phyloP scores from a whole-genome alignment of 768 basidiomycete species.

The Pleurotus tuoliensis region DNA sequence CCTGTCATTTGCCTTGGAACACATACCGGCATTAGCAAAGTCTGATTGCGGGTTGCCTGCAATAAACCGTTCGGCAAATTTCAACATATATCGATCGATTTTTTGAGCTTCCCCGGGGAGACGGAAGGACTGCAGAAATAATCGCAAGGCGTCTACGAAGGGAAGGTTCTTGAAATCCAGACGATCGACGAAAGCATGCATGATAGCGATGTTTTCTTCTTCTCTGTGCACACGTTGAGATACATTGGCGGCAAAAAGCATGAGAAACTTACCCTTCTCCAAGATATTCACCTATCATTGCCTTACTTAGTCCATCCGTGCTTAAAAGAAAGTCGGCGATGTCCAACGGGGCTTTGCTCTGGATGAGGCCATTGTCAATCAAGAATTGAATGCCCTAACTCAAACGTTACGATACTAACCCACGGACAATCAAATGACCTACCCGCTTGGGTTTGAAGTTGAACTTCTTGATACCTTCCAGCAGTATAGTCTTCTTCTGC shows the following conservation, averaged over 20 bases:
- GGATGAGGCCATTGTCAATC: slow-evolving; percentile 83
- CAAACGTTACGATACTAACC: no score
- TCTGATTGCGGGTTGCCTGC: slow-evolving; percentile 78
- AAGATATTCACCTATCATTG: slow-evolving; percentile 96
- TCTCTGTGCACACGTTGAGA: slow-evolving; percentile 50
- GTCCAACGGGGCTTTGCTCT: slow-evolving; percentile 64
- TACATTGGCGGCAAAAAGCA: neutral
- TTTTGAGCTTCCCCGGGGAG: slow-evolving; percentile 97
- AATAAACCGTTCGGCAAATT: slow-evolving; percentile 96
- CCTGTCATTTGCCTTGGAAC: neutral
- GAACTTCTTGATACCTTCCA: slow-evolving; percentile 96
- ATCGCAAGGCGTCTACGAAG: slow-evolving; percentile 87
- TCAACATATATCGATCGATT: slow-evolving; percentile 98
- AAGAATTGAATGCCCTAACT: slow-evolving; percentile 84
- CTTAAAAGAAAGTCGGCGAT: slow-evolving; percentile 82
- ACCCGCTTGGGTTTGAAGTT: slow-evolving; percentile 98
- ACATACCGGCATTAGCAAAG: slow-evolving; percentile 91
- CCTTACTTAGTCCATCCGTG: slow-evolving; percentile 91
- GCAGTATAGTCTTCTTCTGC: slow-evolving; percentile 89
- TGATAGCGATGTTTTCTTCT: slow-evolving; percentile 82
- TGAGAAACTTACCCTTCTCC: slow-evolving; percentile 80
- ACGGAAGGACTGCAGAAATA: slow-evolving; percentile 93
- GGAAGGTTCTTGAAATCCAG: slow-evolving; percentile 78
- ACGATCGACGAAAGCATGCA: slow-evolving; percentile 96
- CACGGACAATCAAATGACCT: slow-evolving; percentile 18